Evolutionary conservation across 768 basidiomycete species (phyloP).

Genomic region (Nidularia sp.): DNA sequence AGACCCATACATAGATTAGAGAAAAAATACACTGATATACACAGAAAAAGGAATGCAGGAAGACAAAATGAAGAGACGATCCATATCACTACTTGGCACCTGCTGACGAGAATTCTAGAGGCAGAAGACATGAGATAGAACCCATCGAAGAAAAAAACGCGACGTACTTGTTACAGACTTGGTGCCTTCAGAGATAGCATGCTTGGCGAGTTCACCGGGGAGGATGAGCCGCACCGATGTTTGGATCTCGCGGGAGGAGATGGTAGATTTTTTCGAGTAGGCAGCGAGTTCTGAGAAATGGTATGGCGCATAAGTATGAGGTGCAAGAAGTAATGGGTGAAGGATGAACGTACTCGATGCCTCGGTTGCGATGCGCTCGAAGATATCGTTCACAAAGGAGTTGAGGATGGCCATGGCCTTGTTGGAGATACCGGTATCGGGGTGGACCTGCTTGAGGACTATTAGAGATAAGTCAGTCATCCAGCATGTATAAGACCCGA

Average conservation of each 20-base stretch:
- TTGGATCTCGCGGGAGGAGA: conserved; percentile 97
- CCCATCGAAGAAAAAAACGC: background rate
- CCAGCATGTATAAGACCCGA: background rate
- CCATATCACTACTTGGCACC: conserved; percentile 50
- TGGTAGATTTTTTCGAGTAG: conserved; percentile 98
- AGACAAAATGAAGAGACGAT: conserved; percentile 12
- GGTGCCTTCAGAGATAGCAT: conserved; percentile 91
- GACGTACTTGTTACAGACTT: conserved; percentile 82
- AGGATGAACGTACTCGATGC: conserved; percentile 66
- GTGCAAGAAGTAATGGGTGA: background rate
- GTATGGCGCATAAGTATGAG: conserved; percentile 5
- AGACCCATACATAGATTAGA: background rate
- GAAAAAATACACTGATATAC: conserved; percentile 28
- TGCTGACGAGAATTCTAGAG: conserved; percentile 63
- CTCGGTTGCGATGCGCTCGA: conserved; percentile 88
- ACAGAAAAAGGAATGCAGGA: conserved; percentile 17
- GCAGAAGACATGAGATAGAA: conserved; percentile 2
- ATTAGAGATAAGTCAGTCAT: background rate
- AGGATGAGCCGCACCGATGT: conserved; percentile 96
- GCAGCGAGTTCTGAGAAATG: conserved; percentile 84
- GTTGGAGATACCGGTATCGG: conserved; percentile 98
- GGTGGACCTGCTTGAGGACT: conserved; percentile 98
- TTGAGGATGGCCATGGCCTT: conserved; percentile 92
- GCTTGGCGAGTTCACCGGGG: conserved; percentile 93
- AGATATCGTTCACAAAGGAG: conserved; percentile 92